Evolutionary conservation across 1,284 basidiomycete species (phyloP).

Genomic region (Ganoderma lingzhi): DNA sequence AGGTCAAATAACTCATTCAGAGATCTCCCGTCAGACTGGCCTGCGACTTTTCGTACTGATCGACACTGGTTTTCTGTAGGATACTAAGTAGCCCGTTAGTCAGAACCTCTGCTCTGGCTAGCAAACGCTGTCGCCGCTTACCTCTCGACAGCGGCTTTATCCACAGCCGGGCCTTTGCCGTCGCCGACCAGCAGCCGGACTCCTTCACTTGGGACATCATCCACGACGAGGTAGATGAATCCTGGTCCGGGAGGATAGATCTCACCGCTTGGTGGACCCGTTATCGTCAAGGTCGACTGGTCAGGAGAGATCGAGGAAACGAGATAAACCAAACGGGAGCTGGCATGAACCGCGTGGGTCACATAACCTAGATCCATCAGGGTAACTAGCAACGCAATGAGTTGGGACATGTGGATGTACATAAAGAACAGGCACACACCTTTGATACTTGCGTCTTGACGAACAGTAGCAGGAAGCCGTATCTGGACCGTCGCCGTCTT

Average conservation of each 20-base stretch:
- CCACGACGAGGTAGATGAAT: conserved; percentile 75
- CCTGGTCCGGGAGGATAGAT: conserved; percentile 87
- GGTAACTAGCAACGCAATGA: conserved; percentile 54
- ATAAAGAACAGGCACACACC: conserved; percentile 36
- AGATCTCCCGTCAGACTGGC: conserved; percentile 42
- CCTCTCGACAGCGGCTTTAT: conserved; percentile 63
- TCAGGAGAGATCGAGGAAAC: conserved; percentile 45
- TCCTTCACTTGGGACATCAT: conserved; percentile 75
- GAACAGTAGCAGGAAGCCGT: conserved; percentile 42
- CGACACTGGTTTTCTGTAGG: conserved; percentile 53
- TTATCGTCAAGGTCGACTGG: conserved; percentile 51
- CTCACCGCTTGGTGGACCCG: conserved; percentile 66
- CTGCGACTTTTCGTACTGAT: conserved; percentile 59
- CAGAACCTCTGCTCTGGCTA: background rate
- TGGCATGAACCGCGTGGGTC: conserved; percentile 82
- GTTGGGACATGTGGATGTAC: conserved; percentile 1
- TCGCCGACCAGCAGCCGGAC: conserved; percentile 76
- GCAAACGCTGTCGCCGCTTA: conserved; percentile 42
- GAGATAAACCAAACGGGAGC: conserved; percentile 80
- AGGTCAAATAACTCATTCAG: conserved; percentile 26
- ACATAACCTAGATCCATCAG: conserved; percentile 84
- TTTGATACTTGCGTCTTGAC: conserved; percentile 42
- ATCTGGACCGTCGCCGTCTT: conserved; percentile 52
- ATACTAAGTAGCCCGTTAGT: conserved; percentile 40
- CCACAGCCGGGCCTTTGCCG: conserved; percentile 64